Evolutionary conservation across 305 asterid species (phyloP).

Genomic region (Fraxinus angustifolia): DNA sequence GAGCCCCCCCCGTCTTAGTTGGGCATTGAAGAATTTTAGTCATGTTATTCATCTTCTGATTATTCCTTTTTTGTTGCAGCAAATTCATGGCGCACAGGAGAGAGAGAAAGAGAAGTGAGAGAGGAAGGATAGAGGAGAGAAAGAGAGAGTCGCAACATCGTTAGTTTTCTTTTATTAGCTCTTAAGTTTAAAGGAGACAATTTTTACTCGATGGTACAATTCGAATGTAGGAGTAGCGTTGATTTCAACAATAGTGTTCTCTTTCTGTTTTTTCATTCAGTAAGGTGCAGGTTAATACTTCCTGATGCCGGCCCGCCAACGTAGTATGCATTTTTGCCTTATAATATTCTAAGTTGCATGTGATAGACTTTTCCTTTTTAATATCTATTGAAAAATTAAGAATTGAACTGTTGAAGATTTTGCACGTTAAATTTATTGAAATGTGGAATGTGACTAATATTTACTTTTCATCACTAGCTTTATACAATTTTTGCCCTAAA

Average conservation of each 20-base stretch:
- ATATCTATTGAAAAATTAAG: neutral
- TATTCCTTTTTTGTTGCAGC: slow-evolving; percentile 31
- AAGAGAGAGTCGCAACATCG: slow-evolving; percentile 1
- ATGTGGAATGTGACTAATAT: neutral
- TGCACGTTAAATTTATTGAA: neutral
- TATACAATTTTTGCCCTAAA: neutral
- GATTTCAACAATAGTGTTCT: slow-evolving; percentile 12
- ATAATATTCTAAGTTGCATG: neutral
- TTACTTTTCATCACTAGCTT: neutral
- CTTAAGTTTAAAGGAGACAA: slow-evolving; percentile 20
- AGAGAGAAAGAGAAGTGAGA: slow-evolving; percentile 13
- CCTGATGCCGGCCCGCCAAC: slow-evolving; percentile 18
- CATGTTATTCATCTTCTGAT: neutral
- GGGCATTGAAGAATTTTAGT: neutral
- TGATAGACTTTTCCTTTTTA: neutral
- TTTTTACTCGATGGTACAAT: slow-evolving; percentile 23
- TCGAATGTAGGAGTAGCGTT: slow-evolving; percentile 30
- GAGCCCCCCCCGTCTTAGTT: neutral
- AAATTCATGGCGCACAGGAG: slow-evolving; percentile 24
- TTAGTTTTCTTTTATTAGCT: slow-evolving; percentile 8
- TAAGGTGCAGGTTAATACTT: slow-evolving; percentile 15
- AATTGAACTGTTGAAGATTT: too few relatives aligned
- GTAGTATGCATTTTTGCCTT: neutral
- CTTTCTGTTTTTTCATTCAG: neutral
- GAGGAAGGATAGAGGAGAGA: neutral